Evolutionary conservation across 2,329 filamentous ascomycete genomes (phyloP).

Genomic region (Aspergillus spinulosporus): DNA sequence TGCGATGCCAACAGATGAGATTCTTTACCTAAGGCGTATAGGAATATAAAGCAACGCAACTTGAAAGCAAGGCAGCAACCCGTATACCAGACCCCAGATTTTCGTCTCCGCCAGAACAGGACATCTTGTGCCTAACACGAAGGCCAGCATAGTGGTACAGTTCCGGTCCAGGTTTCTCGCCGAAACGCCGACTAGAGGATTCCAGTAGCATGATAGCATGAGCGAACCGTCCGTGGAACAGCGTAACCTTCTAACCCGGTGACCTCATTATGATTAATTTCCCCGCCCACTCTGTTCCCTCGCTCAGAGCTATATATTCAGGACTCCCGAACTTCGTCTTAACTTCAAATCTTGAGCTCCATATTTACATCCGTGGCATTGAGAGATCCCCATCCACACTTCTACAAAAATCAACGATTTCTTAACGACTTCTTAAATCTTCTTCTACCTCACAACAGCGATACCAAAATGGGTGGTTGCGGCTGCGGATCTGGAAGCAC

Average conservation of each 20-base stretch:
- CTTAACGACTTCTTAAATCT: not conserved
- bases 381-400: not conserved
- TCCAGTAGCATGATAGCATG: not conserved
- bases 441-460: not conserved
- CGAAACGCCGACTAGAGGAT: not conserved
- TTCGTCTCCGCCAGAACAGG: not conserved
- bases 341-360: not conserved
- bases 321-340: not conserved
- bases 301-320: constrained; percentile 17
- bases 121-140: not conserved
- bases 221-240: not conserved
- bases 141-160: not conserved
- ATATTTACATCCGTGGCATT: not conserved
- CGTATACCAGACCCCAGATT: not conserved
- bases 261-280: constrained; percentile 29
- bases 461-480: constrained; percentile 33
- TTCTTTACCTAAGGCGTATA: too few relatives aligned
- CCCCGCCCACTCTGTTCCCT: constrained; percentile 9
- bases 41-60: too few relatives aligned
- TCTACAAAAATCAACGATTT: not conserved
- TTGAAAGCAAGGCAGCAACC: not conserved
- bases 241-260: constrained; percentile 6
- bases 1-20: too few relatives aligned
- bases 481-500: constrained; percentile 35
- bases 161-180: not conserved